Percentiles rank a stretch among this genome's conserved stretches.
Evolutionary conservation across 1,139 yeast species (phyloP).

Genomic region (Suhomyces coccinellae): DNA sequence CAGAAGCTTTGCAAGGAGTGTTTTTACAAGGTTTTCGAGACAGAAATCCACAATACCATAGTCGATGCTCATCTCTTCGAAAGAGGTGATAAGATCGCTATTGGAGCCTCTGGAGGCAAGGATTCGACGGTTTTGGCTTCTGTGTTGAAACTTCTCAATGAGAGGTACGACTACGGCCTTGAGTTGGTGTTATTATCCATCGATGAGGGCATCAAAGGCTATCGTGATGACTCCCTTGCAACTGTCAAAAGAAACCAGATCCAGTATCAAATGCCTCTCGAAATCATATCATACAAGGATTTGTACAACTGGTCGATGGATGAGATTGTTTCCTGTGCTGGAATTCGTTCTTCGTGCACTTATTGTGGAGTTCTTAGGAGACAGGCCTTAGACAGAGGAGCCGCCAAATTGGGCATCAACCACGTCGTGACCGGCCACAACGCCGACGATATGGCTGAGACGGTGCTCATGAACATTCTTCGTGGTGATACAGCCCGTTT

Average conservation of each 20-base stretch:
- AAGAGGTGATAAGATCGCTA: slow-evolving; percentile 85
- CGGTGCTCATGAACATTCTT: slow-evolving; percentile 88
- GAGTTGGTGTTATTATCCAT: slow-evolving; percentile 79
- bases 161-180: slow-evolving; percentile 82
- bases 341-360: slow-evolving; percentile 92
- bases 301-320: slow-evolving; percentile 98
- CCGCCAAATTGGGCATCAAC: slow-evolving; percentile 77
- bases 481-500: slow-evolving; percentile 96
- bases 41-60: slow-evolving; percentile 93
- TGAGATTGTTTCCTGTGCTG: slow-evolving; percentile 93
- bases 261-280: slow-evolving; percentile 86
- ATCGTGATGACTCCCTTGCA: slow-evolving; percentile 94
- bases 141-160: slow-evolving; percentile 82
- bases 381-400: slow-evolving; percentile 96
- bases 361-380: slow-evolving; percentile 97
- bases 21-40: slow-evolving; percentile 86
- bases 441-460: slow-evolving; percentile 99
- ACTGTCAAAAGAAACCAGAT: slow-evolving; percentile 90
- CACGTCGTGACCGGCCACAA: slow-evolving; percentile 99
- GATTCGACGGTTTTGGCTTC: slow-evolving; percentile 96
- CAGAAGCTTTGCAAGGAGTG: slow-evolving; percentile 92
- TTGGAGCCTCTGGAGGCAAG: slow-evolving; percentile 98
- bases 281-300: slow-evolving; percentile 86
- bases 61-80: slow-evolving; percentile 65
- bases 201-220: slow-evolving; percentile 97